phyloP scores from a whole-genome alignment of 2,329 filamentous ascomycete genomes.

The Penicillium oxalicum region DNA sequence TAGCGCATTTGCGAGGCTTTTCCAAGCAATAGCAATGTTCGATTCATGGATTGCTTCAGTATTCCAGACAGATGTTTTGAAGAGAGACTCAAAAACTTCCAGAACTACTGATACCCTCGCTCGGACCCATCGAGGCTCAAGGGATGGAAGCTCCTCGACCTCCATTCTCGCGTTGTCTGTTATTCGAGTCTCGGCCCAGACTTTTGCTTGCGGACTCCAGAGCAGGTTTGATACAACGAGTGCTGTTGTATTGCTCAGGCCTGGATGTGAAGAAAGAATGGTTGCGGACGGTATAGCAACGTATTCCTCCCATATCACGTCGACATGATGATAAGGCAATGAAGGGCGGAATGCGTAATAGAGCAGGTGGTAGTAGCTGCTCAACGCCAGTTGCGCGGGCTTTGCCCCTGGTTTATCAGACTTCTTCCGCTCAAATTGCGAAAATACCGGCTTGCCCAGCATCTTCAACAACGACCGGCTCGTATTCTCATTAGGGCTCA shows the following conservation, averaged over 20 bases:
- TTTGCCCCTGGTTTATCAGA: conserved; percentile 45
- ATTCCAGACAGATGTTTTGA: conserved; percentile 47
- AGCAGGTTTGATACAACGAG: conserved; percentile 67
- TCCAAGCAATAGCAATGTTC: conserved; percentile 54
- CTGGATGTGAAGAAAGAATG: conserved; percentile 46
- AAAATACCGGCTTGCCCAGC: conserved; percentile 62
- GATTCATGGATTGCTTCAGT: conserved; percentile 36
- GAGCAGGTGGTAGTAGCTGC: conserved; percentile 70
- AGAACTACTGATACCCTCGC: conserved; percentile 64
- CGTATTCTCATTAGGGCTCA: conserved; percentile 58
- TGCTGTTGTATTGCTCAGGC: conserved; percentile 56
- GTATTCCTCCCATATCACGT: conserved; percentile 72
- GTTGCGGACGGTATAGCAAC: conserved; percentile 59
- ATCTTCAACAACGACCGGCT: conserved; percentile 53
- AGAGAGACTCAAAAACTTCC: conserved; percentile 50
- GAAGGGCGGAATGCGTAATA: conserved; percentile 77
- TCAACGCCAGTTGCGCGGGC: conserved; percentile 55
- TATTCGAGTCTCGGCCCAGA: conserved; percentile 72
- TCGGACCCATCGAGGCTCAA: conserved; percentile 84
- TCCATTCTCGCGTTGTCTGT: conserved; percentile 54
- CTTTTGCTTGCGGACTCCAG: conserved; percentile 45
- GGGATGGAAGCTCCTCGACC: conserved; percentile 69
- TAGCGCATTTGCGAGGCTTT: conserved; percentile 56
- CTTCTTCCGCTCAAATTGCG: conserved; percentile 62
- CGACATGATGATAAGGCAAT: conserved; percentile 58